These are phyloP conservation scores for Phytopythium ostracodes DNA, from an alignment of 352 stramenopile genomes.

Conservation along the genomic window DNA sequence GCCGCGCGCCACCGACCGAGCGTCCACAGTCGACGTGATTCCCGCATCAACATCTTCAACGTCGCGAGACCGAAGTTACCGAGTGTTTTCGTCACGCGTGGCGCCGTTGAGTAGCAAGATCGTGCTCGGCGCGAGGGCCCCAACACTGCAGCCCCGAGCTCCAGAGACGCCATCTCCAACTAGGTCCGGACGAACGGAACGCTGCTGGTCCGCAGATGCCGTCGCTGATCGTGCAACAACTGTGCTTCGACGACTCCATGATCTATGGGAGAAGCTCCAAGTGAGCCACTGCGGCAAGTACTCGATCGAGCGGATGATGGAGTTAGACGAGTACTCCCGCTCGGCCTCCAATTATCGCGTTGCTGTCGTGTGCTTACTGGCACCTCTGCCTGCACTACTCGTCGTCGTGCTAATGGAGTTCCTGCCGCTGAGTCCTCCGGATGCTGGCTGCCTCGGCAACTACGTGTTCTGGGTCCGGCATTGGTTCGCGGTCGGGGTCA, in stretches of 20 bases:
- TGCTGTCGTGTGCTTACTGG: slow-evolving; percentile 10
- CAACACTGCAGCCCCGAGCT: background rate
- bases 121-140: background rate
- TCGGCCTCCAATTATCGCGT: slow-evolving; percentile 10
- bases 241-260: background rate
- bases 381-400: slow-evolving; percentile 14
- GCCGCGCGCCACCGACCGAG: background rate
- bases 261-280: slow-evolving; percentile 20
- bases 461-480: slow-evolving; percentile 28
- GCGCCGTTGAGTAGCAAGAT: background rate
- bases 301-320: slow-evolving; percentile 26
- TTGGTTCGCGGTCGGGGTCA: slow-evolving; percentile 7
- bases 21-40: background rate
- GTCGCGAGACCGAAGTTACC: background rate
- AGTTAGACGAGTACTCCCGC: slow-evolving; percentile 24
- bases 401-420: slow-evolving; percentile 13
- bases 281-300: slow-evolving; percentile 30
- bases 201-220: background rate
- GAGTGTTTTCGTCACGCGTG: background rate
- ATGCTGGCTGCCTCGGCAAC: slow-evolving; percentile 15
- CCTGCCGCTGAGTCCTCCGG: slow-evolving; percentile 11
- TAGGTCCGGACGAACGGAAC: background rate
- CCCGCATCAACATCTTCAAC: background rate
- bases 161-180: background rate
- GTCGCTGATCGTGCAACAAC: background rate